Evolutionary conservation across 805 yeast species (phyloP), one percentile per base, ranked within the genome.

Genomic region (Yarrowia bubula): DNA sequence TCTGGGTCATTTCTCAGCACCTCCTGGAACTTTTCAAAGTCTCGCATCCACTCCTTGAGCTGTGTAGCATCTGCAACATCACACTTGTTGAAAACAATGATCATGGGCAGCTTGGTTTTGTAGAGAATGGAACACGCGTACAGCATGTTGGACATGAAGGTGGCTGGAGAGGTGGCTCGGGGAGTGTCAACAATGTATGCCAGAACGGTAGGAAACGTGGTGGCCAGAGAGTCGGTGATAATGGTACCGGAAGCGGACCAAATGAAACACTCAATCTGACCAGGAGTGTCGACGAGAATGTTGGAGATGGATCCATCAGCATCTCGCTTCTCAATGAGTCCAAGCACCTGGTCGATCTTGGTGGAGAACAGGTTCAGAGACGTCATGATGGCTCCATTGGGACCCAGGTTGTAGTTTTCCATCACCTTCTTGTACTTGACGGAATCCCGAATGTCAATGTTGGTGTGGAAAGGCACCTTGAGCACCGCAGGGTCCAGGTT

Each of bases 181-280:
- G 99, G 99, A 0, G 99, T 95, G 74, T 95, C 99, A 32, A 95
- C 95, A 68, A 95, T 87, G 75, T 95, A 95, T 0, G 98, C 98
- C 68, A 95, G 85, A 32, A 95, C 90, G 0, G 99, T 95, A 15
- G 99, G 99, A 75, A 91, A 90, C 4, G 96, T 86, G 0, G 96
- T 88, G 0, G 98, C 99, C 78, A 95, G 90, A 0, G 98, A 92
- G 74, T 95, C 99, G 0, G 98, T 93, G 66, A 95, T 89, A 68
- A 95, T 95, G 22, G 97, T 84, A 11, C 99, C 99, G 22, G 97
- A 89, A 0, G 99, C 99, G 51, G 96, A 87, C 99, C 99, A 95
- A 47, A 95, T 92, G 75, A 95, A 95, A 78, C 98, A 92, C 76
- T 95, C 99, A 68, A 95, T 95, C 77, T 95, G 99, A 11, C 99